phyloP scores from a whole-genome alignment of 108 stramenopile species.

The Stephanodiscus triporus region DNA sequence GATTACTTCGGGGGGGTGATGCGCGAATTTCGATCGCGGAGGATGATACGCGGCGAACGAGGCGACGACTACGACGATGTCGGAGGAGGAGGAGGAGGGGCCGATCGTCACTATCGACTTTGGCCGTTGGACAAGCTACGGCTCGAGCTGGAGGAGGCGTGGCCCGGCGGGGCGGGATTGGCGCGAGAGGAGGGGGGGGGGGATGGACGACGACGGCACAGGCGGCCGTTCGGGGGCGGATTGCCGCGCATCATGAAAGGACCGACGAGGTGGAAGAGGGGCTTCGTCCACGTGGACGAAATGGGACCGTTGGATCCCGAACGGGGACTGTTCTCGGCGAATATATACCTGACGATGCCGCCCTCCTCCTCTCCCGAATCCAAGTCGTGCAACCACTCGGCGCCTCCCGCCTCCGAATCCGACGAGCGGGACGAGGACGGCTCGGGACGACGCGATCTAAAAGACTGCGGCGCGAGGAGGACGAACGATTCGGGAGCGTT shows the following conservation, averaged over 20 bases:
- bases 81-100: no score
- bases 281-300: constrained; percentile 94
- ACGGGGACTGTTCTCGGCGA: constrained; percentile 90
- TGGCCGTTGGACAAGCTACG: constrained; percentile 86
- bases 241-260: constrained; percentile 91
- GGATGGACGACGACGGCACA: background rate
- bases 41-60: constrained; percentile 7
- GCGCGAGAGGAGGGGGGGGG: constrained; percentile 44
- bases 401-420: no score
- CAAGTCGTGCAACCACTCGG: no score
- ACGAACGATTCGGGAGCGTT: constrained; percentile 50
- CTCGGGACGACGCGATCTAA: no score
- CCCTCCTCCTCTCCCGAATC: background rate
- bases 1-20: constrained; percentile 72
- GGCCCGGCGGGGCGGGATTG: constrained; percentile 74
- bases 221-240: constrained; percentile 66
- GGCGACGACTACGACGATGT: background rate
- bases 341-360: constrained; percentile 89
- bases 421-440: no score
- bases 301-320: constrained; percentile 66
- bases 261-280: constrained; percentile 88
- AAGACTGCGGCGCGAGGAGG: no score
- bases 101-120: constrained; percentile 42
- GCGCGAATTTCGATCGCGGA: constrained; percentile 61
- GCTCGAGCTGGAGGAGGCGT: constrained; percentile 79